phyloP scores from a whole-genome alignment of 2,329 filamentous ascomycete species.

The Pestalotiopsis sp. region DNA sequence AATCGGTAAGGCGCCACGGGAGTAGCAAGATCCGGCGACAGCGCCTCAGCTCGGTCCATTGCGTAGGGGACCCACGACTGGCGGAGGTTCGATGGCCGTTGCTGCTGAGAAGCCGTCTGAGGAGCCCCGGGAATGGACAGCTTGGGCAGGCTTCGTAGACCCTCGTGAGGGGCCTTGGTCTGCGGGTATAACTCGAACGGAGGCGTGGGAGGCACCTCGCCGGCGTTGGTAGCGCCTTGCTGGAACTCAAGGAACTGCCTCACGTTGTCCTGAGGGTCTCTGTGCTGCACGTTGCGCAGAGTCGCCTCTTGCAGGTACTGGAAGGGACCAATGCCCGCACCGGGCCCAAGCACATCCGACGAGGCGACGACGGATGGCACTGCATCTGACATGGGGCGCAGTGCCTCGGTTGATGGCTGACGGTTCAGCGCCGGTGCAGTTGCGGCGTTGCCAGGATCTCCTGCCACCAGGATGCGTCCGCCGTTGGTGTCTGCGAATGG shows the following conservation, averaged over 20 bases:
- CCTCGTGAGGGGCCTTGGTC: constrained; percentile 51
- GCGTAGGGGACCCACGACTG: constrained; percentile 49
- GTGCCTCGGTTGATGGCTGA: constrained; percentile 51
- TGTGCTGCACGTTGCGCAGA: constrained; percentile 68
- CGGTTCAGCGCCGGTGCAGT: constrained; percentile 63
- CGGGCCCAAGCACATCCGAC: constrained; percentile 83
- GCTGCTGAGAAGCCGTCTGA: constrained; percentile 26
- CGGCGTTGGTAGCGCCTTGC: constrained; percentile 42
- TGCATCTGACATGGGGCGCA: constrained; percentile 73
- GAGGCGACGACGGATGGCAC: constrained; percentile 86
- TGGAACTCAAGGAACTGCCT: constrained; percentile 90
- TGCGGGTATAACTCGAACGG: constrained; percentile 67
- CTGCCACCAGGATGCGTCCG: constrained; percentile 75
- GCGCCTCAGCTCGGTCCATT: constrained; percentile 54
- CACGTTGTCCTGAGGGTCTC: constrained; percentile 91
- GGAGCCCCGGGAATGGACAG: constrained; percentile 55
- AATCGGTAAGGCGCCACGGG: constrained; percentile 70
- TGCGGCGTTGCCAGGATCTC: constrained; percentile 76
- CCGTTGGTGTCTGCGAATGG: constrained; percentile 65
- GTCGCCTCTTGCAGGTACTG: constrained; percentile 73
- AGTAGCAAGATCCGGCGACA: constrained; percentile 61
- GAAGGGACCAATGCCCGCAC: constrained; percentile 61
- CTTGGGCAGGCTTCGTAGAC: constrained; percentile 63
- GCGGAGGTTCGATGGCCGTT: constrained; percentile 22
- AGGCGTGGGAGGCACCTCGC: constrained; percentile 69